Conservation (phyloP, 805 yeast genomes). For the Lipomyces yamanashiensis region DNA sequence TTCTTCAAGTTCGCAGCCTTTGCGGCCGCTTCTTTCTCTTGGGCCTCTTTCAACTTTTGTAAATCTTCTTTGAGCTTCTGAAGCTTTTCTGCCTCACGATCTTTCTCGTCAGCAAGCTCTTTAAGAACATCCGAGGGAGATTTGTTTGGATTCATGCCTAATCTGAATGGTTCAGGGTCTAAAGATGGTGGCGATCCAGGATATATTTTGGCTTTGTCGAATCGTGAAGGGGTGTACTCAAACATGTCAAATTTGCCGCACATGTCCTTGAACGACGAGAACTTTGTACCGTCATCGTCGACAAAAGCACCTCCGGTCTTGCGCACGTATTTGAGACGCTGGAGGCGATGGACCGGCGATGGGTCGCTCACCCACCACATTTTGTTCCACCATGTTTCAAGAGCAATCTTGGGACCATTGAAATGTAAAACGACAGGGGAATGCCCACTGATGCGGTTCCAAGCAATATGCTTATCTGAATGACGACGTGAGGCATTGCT, state of each 20-base stretch:
- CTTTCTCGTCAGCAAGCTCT: conserved; percentile 4
- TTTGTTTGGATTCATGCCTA: conserved; percentile 29
- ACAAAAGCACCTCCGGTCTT: conserved; percentile 29
- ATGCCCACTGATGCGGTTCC: conserved; percentile 33
- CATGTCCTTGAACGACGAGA: conserved; percentile 26
- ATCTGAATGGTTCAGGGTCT: conserved; percentile 34
- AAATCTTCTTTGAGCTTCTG: conserved; percentile 7
- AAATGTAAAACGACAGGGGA: conserved; percentile 33
- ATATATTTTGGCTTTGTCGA: conserved; percentile 14
- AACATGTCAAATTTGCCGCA: conserved; percentile 35
- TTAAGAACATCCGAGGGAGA: conserved; percentile 25
- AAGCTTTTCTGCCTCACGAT: conserved; percentile 8
- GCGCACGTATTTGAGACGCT: conserved; percentile 28
- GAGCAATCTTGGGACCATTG: conserved; percentile 36
- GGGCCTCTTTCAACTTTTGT: conserved; percentile 6
- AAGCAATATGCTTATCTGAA: conserved; percentile 26
- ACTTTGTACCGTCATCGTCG: conserved; percentile 28
- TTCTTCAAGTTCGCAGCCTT: neutral
- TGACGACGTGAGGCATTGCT: conserved; percentile 9
- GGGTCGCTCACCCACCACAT: conserved; percentile 37
- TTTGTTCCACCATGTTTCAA: conserved; percentile 37
- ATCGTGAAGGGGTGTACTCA: conserved; percentile 25
- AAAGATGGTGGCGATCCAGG: conserved; percentile 22
- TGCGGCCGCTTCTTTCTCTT: conserved; percentile 6
- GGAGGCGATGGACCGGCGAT: conserved; percentile 26